Evolutionary conservation across 306 rosid genomes (phyloP), one percentile per base, ranked within the genome.

Genomic region (Medicago truncatula): DNA sequence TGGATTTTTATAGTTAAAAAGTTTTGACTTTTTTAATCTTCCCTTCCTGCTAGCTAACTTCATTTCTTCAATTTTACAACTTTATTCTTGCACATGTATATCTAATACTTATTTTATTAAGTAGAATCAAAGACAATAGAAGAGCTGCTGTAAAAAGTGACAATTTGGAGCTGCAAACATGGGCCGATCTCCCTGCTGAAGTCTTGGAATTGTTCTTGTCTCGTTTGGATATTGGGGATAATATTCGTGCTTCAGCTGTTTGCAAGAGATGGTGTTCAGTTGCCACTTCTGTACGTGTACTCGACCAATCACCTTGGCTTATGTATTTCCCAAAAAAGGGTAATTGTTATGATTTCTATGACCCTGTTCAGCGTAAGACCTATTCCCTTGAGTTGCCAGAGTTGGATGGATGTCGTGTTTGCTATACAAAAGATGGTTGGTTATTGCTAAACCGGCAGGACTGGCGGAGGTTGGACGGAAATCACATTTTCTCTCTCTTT

Each of bases 401-500:
- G 89, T 83, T 91, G 78, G 76, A 11, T 71, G 88, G 88, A 21
- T 87, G 88, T 14, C 76, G 91, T 57, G 86, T 89, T 64, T 91
- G 92, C 75, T 91, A 87, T 80, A 82, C 92, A 1, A 89, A 89
- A 82, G 97, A 89, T 73, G 88, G 97, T 78, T 91, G 97, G 92
- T 64, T 89, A 69, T 78, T 89, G 84, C 79, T 91, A 16, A 89
- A 83, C 71, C 85, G 80, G 40, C 88, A 13, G 52, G 7, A 46
- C 71, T 83, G 80, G 40, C 88, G 13, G 52, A 15, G 15, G 9
- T 53, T 23, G 25, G 6, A 90, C 21, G 70, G 74, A 85, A 77
- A 89, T 57, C 78, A 81, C 78, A 78, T 81, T 9, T 74, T 85
- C 56, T 89, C 85, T 82, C 85, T 91, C 88, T 89, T 87, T 71